These are phyloP conservation scores for Vigna unguiculata DNA, from an alignment of 306 rosid species.

Conservation along the genomic window DNA sequence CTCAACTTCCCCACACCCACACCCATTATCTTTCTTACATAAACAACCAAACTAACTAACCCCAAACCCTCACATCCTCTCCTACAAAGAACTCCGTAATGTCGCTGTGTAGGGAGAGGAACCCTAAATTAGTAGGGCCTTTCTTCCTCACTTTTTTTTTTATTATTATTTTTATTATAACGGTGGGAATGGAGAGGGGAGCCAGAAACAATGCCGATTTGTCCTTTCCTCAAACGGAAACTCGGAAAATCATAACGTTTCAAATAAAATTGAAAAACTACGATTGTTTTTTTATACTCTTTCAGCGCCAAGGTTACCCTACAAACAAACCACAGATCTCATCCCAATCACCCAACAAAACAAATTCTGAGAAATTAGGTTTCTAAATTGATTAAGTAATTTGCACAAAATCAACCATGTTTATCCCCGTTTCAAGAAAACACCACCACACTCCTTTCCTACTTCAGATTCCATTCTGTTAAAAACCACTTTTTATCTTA, in stretches of 20 bases:
- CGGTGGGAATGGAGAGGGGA: background rate
- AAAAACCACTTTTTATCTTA: background rate
- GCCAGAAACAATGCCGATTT: background rate
- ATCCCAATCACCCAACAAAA: background rate
- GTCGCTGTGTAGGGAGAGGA: background rate
- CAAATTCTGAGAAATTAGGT: background rate
- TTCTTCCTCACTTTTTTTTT: background rate
- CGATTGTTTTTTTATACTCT: slow-evolving; percentile 1
- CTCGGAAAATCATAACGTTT: background rate
- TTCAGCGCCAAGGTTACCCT: background rate
- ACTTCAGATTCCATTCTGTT: background rate
- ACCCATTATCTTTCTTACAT: slow-evolving; percentile 44
- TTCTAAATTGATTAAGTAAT: background rate
- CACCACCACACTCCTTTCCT: background rate
- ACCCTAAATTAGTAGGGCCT: slow-evolving; percentile 40
- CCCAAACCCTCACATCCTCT: slow-evolving; percentile 17
- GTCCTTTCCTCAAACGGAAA: background rate
- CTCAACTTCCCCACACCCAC: slow-evolving; percentile 72
- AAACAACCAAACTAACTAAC: background rate
- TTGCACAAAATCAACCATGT: background rate
- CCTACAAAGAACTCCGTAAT: background rate
- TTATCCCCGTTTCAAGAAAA: no score
- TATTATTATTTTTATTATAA: background rate
- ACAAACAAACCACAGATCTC: background rate
- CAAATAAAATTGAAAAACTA: background rate